A percentile compares a stretch with the other conserved stretches of the same genome.
Conservation (phyloP, 495 filamentous ascomycete genomes). For the Penicillium goetzii region DNA sequence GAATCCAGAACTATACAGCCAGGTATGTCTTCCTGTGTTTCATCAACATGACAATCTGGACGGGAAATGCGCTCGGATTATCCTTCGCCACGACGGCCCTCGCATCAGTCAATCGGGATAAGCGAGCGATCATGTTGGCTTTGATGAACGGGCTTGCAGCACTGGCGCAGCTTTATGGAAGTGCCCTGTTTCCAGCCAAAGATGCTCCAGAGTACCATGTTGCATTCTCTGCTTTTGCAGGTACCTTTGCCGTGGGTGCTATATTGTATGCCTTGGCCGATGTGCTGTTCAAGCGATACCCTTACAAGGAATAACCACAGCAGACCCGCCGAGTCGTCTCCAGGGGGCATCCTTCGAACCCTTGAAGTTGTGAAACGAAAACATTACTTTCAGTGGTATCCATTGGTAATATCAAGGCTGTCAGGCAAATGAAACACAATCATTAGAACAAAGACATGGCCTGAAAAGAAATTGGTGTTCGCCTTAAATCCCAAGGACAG, state of each 20-base stretch:
- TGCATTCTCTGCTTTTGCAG: constrained; percentile 14
- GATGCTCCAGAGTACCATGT: constrained; percentile 17
- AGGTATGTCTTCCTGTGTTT: too few species aligned
- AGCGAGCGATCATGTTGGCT: too few species aligned
- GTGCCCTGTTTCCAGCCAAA: constrained; percentile 2
- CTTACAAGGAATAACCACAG: background rate
- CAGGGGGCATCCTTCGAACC: background rate
- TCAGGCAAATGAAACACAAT: constrained; percentile 28
- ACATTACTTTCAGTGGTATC: constrained; percentile 16
- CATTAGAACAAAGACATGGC: constrained; percentile 29
- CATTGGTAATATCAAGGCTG: constrained; percentile 29
- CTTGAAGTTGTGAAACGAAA: background rate
- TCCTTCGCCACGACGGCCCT: too few species aligned
- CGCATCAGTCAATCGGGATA: too few species aligned
- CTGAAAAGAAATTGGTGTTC: constrained; percentile 20
- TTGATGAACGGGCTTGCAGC: background rate
- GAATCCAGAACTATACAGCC: too few species aligned
- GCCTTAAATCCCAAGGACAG: constrained; percentile 23
- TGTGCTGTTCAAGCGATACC: constrained; percentile 18
- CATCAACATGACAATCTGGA: too few species aligned
- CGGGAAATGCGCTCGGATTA: too few species aligned
- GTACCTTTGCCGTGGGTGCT: constrained; percentile 9
- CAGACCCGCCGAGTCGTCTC: background rate
- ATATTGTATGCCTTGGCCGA: constrained; percentile 3
- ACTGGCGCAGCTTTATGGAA: constrained; percentile 17